Percentiles rank a stretch among this genome's conserved stretches.
Evolutionary conservation across 202 grass and related monocot genomes (phyloP).

Genomic region (Panicum virgatum): DNA sequence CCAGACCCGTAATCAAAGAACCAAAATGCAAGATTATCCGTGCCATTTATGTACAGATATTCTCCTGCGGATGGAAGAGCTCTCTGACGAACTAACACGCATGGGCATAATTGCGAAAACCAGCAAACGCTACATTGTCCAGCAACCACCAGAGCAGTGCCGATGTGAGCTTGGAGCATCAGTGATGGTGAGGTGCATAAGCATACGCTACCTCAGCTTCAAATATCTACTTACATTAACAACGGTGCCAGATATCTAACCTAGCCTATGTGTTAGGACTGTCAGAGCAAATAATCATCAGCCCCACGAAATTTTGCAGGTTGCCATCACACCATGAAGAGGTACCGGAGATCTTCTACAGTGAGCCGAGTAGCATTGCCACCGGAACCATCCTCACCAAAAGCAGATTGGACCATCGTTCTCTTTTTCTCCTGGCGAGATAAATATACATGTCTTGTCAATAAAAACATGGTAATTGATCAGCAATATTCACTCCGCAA

Average conservation of each 20-base stretch:
- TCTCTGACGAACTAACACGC: background rate
- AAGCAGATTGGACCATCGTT: slow-evolving; percentile 74
- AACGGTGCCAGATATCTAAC: background rate
- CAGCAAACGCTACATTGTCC: background rate
- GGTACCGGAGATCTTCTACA: slow-evolving; percentile 72
- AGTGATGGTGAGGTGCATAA: slow-evolving; percentile 5
- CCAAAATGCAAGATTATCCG: background rate
- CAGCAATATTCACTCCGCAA: background rate
- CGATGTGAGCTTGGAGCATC: background rate
- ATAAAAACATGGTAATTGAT: background rate
- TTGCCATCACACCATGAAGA: slow-evolving; percentile 55
- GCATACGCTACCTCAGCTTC: background rate
- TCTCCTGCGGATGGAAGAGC: background rate
- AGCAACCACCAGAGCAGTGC: background rate
- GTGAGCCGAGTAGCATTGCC: slow-evolving; percentile 65
- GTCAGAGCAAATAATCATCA: background rate
- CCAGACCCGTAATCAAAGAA: background rate
- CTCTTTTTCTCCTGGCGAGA: slow-evolving; percentile 75
- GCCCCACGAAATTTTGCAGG: background rate
- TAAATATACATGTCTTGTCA: background rate
- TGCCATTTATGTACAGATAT: background rate
- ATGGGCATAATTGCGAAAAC: background rate
- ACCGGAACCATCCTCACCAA: slow-evolving; percentile 62
- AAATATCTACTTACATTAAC: background rate
- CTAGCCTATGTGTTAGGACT: slow-evolving; percentile 3